Percentiles rank a stretch among this genome's conserved stretches.
phyloP scores from a whole-genome alignment of 495 filamentous ascomycete species.

The Aspergillus saccharolyticus region DNA sequence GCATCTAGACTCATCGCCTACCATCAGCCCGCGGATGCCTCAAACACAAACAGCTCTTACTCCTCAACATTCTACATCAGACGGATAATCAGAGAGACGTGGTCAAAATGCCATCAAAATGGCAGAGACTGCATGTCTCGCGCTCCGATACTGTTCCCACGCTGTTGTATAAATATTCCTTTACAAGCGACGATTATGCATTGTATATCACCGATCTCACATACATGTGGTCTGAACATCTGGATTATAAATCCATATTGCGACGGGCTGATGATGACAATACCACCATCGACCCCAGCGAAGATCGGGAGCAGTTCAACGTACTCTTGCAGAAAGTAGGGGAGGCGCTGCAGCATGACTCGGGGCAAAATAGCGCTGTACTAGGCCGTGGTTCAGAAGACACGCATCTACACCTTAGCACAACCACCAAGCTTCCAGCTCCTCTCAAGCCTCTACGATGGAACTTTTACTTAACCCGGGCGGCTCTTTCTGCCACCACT shows the following conservation, averaged over 20 bases:
- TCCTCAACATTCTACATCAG: not conserved
- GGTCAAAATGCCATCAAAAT: conserved; percentile 34
- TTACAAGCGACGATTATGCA: conserved; percentile 56
- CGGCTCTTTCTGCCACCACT: conserved; percentile 49
- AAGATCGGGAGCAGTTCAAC: conserved; percentile 63
- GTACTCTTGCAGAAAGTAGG: conserved; percentile 70
- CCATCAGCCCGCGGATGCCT: conserved; percentile 6
- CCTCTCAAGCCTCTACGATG: conserved; percentile 66
- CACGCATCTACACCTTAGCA: conserved; percentile 49
- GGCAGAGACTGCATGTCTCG: conserved; percentile 31
- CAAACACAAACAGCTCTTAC: not conserved
- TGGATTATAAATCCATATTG: conserved; percentile 60
- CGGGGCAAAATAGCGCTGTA: conserved; percentile 31
- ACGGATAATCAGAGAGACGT: not conserved
- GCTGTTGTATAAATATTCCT: conserved; percentile 50
- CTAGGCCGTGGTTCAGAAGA: conserved; percentile 22
- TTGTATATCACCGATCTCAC: conserved; percentile 79
- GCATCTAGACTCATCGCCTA: conserved; percentile 13
- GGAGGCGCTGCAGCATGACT: conserved; percentile 49
- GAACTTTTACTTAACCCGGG: conserved; percentile 55
- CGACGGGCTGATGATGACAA: conserved; percentile 58
- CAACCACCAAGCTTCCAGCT: conserved; percentile 58
- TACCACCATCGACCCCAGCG: conserved; percentile 81
- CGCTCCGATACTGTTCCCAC: conserved; percentile 32
- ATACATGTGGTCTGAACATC: conserved; percentile 73